phyloP scores from a whole-genome alignment of 1,139 yeast species.

The Candida sojae region DNA sequence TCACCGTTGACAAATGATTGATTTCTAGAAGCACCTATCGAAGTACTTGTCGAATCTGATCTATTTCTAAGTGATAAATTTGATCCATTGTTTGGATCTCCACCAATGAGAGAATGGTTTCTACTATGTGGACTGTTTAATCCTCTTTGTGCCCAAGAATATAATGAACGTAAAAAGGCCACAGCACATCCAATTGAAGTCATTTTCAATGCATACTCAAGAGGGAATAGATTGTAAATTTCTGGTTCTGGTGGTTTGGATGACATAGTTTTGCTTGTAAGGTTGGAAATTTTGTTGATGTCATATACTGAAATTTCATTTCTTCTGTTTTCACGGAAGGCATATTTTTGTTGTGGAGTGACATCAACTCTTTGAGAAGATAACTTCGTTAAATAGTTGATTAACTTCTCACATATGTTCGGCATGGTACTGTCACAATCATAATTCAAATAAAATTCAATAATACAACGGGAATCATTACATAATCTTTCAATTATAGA shows the following conservation, averaged over 20 bases:
- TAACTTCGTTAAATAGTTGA: conserved; percentile 74
- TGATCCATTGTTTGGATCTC: conserved; percentile 17
- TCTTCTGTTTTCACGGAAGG: conserved; percentile 62
- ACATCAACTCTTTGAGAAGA: conserved; percentile 75
- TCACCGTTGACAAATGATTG: conserved; percentile 34
- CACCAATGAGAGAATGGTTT: conserved; percentile 3
- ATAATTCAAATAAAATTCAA: conserved; percentile 90
- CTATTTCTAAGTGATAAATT: conserved; percentile 33
- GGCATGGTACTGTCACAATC: conserved; percentile 89
- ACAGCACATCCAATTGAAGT: conserved; percentile 79
- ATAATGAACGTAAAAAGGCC: conserved; percentile 76
- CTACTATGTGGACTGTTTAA: conserved; percentile 19
- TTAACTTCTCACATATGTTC: conserved; percentile 79
- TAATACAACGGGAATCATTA: conserved; percentile 85
- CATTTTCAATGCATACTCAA: conserved; percentile 84
- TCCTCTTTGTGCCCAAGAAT: conserved; percentile 88
- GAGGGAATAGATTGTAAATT: conserved; percentile 55
- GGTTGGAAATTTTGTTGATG: conserved; percentile 68
- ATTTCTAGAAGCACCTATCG: conserved; percentile 31
- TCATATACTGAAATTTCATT: conserved; percentile 74
- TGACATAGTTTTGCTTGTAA: conserved; percentile 67
- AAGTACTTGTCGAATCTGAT: conserved; percentile 41
- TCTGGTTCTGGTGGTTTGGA: conserved; percentile 68
- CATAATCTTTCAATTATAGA: conserved; percentile 78
- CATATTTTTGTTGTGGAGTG: conserved; percentile 65